Conservation (phyloP, 2,329 filamentous ascomycete species). For the Taxawa tesnikishii region DNA sequence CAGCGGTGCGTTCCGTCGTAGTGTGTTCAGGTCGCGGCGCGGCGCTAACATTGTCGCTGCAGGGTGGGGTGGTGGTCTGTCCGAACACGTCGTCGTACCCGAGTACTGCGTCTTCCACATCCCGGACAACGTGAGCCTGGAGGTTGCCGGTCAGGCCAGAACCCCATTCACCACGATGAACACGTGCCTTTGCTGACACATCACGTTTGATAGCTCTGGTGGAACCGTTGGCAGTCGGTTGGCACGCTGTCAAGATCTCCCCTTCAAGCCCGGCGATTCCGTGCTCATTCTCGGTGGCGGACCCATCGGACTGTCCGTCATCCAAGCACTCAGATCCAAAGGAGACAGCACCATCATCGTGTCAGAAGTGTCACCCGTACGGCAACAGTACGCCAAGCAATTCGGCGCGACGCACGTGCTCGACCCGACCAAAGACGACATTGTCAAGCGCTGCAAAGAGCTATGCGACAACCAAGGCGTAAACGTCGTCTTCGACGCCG, state of each 20-base stretch:
- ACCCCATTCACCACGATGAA: neutral
- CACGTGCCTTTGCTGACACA: too few species aligned
- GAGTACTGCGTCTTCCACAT: constrained; percentile 33
- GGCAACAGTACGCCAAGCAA: constrained; percentile 36
- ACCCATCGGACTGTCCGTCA: constrained; percentile 40
- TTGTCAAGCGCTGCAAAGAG: constrained; percentile 29
- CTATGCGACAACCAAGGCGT: constrained; percentile 34
- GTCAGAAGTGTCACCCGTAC: constrained; percentile 34
- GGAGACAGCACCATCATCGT: constrained; percentile 39
- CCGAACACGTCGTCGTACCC: constrained; percentile 36
- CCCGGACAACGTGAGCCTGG: constrained; percentile 38
- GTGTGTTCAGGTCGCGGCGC: too few species aligned
- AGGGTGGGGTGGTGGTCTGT: constrained; percentile 41
- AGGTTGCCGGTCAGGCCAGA: constrained; percentile 31
- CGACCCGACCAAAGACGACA: constrained; percentile 36
- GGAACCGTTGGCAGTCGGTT: constrained; percentile 41
- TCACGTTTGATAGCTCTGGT: too few species aligned
- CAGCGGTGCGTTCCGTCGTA: too few species aligned
- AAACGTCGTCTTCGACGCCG: constrained; percentile 40
- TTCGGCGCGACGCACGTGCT: constrained; percentile 42
- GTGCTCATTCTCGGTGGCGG: constrained; percentile 41
- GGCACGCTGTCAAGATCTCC: constrained; percentile 41
- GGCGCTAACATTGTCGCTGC: too few species aligned
- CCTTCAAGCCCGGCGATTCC: constrained; percentile 32
- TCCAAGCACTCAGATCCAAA: constrained; percentile 32